Evolutionary conservation across 2,329 filamentous ascomycete genomes (phyloP).

Genomic region (Exophiala dermatitidis): DNA sequence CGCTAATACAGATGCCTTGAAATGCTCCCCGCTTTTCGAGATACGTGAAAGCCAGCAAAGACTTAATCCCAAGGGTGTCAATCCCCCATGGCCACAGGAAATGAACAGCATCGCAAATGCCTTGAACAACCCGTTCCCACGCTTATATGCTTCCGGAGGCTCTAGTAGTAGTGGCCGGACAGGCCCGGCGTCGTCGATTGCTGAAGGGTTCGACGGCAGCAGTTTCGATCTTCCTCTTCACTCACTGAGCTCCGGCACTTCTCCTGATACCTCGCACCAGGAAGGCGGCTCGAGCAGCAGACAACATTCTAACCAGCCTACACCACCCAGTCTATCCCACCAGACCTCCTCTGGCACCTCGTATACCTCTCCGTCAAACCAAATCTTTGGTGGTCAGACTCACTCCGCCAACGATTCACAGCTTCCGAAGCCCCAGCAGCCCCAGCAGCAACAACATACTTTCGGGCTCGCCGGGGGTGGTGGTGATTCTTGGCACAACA

Average conservation of each 20-base stretch:
- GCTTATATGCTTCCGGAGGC: constrained; percentile 9
- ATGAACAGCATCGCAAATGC: background rate
- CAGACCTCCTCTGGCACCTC: constrained; percentile 19
- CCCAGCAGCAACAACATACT: constrained; percentile 8
- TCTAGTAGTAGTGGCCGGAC: constrained; percentile 1
- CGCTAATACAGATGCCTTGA: constrained; percentile 23
- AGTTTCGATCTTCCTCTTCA: constrained; percentile 7
- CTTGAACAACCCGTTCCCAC: constrained; percentile 7
- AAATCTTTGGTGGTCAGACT: constrained; percentile 5
- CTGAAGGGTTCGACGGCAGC: constrained; percentile 11
- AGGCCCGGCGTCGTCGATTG: background rate
- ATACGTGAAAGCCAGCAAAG: constrained; percentile 21
- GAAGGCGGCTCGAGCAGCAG: constrained; percentile 14
- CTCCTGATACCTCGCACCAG: constrained; percentile 14
- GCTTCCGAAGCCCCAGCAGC: constrained; percentile 3
- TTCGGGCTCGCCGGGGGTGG: constrained; percentile 2
- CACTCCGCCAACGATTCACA: too few species aligned
- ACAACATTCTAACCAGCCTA: constrained; percentile 23
- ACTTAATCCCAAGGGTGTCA: background rate
- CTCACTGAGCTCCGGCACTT: constrained; percentile 15
- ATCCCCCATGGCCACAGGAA: background rate
- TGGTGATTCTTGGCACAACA: background rate
- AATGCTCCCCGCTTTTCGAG: constrained; percentile 23
- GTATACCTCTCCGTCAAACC: constrained; percentile 20
- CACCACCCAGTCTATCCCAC: constrained; percentile 19